These are phyloP conservation scores for Chytriomyces sp. DNA, from an alignment of 192 early-diverging fungal species.

Conservation along the genomic window DNA sequence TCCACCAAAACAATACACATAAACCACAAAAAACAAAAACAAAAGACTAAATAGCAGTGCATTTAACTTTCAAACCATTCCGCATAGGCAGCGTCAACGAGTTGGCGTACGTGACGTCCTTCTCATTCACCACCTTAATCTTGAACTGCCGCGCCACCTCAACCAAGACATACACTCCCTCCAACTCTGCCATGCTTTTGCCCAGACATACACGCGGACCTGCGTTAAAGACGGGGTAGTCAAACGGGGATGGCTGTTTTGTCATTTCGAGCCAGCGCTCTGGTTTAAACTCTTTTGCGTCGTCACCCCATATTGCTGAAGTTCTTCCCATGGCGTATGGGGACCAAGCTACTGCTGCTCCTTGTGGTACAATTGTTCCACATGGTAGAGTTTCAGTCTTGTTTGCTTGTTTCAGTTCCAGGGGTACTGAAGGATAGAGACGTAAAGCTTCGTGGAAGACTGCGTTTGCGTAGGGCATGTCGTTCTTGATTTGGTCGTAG, in stretches of 20 bases:
- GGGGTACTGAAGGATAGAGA: conserved; percentile 70
- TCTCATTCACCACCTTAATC: conserved; percentile 19
- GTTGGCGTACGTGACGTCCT: conserved; percentile 34
- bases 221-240: conserved; percentile 50
- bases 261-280: conserved; percentile 66
- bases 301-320: conserved; percentile 67
- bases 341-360: conserved; percentile 54
- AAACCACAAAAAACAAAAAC: no score
- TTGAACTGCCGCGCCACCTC: conserved; percentile 34
- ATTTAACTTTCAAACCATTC: conserved; percentile 19
- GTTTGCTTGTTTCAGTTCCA: conserved; percentile 61
- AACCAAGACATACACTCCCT: conserved; percentile 46
- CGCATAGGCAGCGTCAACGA: conserved; percentile 38
- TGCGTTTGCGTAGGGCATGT: conserved; percentile 60
- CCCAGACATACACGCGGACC: conserved; percentile 52
- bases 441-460: conserved; percentile 68
- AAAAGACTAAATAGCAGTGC: no score
- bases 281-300: conserved; percentile 67
- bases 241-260: conserved; percentile 43
- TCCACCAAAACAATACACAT: no score
- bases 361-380: conserved; percentile 59
- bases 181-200: conserved; percentile 48
- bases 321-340: conserved; percentile 58
- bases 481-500: conserved; percentile 46
- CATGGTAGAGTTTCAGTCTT: conserved; percentile 66